phyloP scores from a whole-genome alignment of 768 basidiomycete genomes.

The Austroboletus eburneus region DNA sequence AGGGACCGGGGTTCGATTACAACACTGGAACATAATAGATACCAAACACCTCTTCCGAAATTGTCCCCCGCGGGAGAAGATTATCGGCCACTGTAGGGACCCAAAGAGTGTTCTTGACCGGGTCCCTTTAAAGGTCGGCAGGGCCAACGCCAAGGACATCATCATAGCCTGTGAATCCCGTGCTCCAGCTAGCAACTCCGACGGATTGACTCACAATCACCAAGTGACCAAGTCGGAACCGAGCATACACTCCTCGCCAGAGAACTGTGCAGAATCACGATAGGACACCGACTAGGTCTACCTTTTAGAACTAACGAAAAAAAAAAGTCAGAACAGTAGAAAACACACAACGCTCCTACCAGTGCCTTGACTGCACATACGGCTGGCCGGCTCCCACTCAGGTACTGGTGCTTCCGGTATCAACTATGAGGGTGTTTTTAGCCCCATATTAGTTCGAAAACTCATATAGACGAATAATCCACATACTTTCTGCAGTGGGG shows the following conservation, averaged over 20 bases:
- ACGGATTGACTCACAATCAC: no score
- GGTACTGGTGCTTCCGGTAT: slow-evolving; percentile 30
- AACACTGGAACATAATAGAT: not conserved
- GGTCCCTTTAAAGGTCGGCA: not conserved
- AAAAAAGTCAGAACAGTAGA: not conserved
- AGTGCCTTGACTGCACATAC: slow-evolving; percentile 14
- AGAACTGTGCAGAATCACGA: no score
- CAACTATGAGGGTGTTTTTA: slow-evolving; percentile 24
- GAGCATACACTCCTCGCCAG: no score
- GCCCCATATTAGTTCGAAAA: no score
- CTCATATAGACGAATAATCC: no score
- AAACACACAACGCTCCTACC: slow-evolving; percentile 2
- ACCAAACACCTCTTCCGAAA: not conserved
- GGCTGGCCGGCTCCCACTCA: slow-evolving; percentile 21
- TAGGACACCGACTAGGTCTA: no score
- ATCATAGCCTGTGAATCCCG: not conserved
- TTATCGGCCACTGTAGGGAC: not conserved
- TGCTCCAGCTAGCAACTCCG: no score
- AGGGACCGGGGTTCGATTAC: not conserved
- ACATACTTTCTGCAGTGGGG: no score
- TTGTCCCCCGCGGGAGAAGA: not conserved
- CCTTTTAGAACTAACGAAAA: no score
- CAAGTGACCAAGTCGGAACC: no score
- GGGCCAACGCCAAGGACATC: not conserved
- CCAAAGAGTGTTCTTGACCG: not conserved